Conservation (phyloP, 2,329 filamentous ascomycete species). For the Ustulina deusta region DNA sequence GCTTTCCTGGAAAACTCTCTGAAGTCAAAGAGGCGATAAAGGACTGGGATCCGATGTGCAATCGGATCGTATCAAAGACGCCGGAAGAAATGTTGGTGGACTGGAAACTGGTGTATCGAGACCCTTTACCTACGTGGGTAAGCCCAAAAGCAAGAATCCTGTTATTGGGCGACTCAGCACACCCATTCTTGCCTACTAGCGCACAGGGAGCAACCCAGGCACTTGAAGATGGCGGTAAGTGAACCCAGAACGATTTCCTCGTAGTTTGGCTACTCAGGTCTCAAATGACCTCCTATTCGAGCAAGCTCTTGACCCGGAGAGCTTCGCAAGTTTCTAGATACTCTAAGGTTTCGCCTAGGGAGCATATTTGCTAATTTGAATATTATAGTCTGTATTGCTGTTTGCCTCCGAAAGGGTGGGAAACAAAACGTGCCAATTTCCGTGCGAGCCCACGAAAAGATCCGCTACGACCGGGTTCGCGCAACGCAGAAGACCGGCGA, state of each 20-base stretch:
- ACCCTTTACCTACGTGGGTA: constrained; percentile 63
- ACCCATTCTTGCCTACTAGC: constrained; percentile 63
- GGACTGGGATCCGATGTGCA: constrained; percentile 63
- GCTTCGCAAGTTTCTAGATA: neutral
- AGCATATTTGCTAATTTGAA: neutral
- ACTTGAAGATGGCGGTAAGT: constrained; percentile 59
- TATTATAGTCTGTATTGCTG: constrained; percentile 55
- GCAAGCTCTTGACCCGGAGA: neutral
- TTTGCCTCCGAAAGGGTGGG: constrained; percentile 56
- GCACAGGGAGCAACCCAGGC: constrained; percentile 63
- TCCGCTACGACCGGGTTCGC: constrained; percentile 62
- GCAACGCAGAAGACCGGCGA: constrained; percentile 64
- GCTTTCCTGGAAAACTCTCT: constrained; percentile 63
- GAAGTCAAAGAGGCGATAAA: constrained; percentile 64
- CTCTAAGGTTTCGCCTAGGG: neutral
- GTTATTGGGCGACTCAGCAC: constrained; percentile 63
- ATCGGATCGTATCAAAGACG: constrained; percentile 59
- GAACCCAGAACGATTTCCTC: neutral
- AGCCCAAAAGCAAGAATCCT: constrained; percentile 59
- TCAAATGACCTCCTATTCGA: neutral
- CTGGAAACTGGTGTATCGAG: constrained; percentile 64
- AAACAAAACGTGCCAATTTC: constrained; percentile 55
- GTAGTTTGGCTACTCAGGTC: neutral
- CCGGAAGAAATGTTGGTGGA: constrained; percentile 58
- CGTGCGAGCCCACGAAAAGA: constrained; percentile 58